Conservation (phyloP, 371 early-diverging fungal species). For the Circinella minor region DNA sequence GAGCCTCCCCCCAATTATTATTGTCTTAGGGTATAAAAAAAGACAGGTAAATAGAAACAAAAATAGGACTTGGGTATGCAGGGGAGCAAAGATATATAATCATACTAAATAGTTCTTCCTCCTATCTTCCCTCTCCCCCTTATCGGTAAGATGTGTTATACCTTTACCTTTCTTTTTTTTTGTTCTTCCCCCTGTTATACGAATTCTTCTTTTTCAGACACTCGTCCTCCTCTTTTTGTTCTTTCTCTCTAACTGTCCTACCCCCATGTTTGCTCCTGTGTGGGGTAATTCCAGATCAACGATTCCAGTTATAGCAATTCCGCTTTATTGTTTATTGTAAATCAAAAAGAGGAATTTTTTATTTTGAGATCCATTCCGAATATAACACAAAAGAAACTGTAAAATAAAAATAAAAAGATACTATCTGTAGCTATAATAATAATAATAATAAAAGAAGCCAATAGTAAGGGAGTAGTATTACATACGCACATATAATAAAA, state of each 20-base stretch:
- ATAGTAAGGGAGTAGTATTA: no score
- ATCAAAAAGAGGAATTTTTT: not conserved
- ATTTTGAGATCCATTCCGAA: not conserved
- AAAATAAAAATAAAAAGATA: constrained; percentile 1
- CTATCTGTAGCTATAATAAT: not conserved
- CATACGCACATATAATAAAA: not conserved
- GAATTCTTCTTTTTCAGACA: no score
- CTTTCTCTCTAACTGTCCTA: constrained; percentile 1
- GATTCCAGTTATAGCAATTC: constrained; percentile 17
- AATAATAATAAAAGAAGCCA: no score
- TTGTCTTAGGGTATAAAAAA: no score
- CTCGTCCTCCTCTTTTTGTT: no score
- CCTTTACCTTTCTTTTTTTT: no score
- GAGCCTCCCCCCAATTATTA: no score
- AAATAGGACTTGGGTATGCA: not conserved
- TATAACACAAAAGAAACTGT: not conserved
- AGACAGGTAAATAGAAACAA: no score
- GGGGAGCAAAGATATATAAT: not conserved
- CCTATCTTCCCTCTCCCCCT: constrained; percentile 12
- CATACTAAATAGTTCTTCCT: not conserved
- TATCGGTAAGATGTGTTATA: constrained; percentile 17
- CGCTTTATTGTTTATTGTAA: constrained; percentile 11
- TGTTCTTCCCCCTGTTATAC: no score
- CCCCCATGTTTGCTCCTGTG: constrained; percentile 14
- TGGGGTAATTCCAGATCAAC: constrained; percentile 29